These are phyloP conservation scores for Aspergillus nidulans DNA, from an alignment of 495 filamentous ascomycete species.

Conservation along the genomic window DNA sequence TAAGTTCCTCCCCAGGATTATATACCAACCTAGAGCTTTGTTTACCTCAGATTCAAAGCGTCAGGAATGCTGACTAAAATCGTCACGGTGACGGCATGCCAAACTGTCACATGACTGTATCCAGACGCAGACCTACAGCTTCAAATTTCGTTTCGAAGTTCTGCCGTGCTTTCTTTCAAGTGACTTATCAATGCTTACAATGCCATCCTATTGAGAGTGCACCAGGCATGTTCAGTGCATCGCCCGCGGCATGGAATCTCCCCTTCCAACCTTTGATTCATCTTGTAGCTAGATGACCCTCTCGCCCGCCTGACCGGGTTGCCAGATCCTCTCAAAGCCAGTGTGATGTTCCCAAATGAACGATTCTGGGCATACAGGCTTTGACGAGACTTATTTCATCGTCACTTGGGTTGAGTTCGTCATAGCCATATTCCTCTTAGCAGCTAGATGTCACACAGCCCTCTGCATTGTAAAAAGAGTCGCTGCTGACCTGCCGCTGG, in stretches of 20 bases:
- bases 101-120: neutral
- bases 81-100: neutral
- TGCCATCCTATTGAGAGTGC: neutral
- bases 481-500: neutral
- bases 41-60: too few species aligned
- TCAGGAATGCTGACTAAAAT: too few species aligned
- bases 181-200: neutral
- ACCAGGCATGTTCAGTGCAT: neutral
- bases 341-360: neutral
- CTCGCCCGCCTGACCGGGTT: neutral
- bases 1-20: too few species aligned
- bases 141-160: neutral
- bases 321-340: neutral
- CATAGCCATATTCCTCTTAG: neutral
- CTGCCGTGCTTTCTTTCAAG: neutral
- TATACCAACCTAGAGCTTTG: too few species aligned
- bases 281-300: neutral
- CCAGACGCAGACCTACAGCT: too few species aligned
- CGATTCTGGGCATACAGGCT: neutral
- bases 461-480: neutral
- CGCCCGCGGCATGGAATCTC: neutral
- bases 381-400: conserved; percentile 4
- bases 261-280: neutral
- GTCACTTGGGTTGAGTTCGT: conserved; percentile 7
- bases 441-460: neutral